These are phyloP conservation scores for Gaeumannomyces sp. DNA, from an alignment of 2,329 filamentous ascomycete genomes.

Conservation along the genomic window DNA sequence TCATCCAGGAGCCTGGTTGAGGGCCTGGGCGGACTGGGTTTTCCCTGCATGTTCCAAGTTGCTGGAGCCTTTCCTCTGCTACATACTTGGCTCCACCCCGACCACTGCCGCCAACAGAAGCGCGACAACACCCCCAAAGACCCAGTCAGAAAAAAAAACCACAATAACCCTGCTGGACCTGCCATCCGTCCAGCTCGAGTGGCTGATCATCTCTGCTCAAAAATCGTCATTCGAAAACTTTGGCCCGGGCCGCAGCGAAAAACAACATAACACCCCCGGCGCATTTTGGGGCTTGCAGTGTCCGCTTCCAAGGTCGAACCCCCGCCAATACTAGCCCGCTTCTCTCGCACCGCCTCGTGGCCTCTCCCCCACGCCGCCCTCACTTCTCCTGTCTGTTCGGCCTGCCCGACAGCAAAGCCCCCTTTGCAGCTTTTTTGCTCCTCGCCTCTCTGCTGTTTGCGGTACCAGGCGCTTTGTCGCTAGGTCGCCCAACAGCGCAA, in stretches of 20 bases:
- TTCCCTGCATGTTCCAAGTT: not conserved
- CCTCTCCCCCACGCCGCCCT: constrained; percentile 1
- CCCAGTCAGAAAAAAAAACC: not conserved
- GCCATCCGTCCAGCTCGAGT: not conserved
- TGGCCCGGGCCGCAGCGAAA: not conserved
- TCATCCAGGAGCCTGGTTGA: not conserved
- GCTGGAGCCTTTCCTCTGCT: not conserved
- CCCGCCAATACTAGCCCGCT: not conserved
- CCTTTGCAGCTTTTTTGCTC: not conserved
- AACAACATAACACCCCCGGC: not conserved
- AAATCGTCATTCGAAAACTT: not conserved
- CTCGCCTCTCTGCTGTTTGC: not conserved
- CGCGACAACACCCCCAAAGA: not conserved
- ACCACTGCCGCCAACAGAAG: not conserved
- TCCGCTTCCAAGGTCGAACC: not conserved
- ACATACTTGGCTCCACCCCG: not conserved
- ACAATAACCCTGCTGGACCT: not conserved
- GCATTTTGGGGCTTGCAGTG: not conserved
- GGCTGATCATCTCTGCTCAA: constrained; percentile 7
- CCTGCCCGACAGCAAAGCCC: not conserved
- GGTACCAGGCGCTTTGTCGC: not conserved
- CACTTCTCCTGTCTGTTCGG: not conserved
- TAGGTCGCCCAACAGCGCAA: not conserved
- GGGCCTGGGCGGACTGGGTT: not conserved
- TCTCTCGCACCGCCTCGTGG: not conserved